Conservation (phyloP, 306 rosid species). For the Cicer arietinum region DNA sequence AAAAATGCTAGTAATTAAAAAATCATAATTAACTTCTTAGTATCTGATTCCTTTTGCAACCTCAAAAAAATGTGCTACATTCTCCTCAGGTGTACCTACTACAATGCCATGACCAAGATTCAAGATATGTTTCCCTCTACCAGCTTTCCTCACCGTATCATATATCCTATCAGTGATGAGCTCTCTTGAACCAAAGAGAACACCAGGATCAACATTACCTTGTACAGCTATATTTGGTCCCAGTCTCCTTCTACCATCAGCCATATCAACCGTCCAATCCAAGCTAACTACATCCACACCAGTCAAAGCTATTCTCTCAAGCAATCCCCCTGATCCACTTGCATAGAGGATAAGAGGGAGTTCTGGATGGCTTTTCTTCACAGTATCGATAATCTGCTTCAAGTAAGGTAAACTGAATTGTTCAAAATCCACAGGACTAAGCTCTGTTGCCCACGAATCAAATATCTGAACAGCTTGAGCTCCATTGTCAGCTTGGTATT, state of each 20-base stretch:
- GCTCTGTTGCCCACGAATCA: constrained; percentile 95
- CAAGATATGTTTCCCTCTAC: constrained; percentile 77
- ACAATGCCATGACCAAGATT: constrained; percentile 69
- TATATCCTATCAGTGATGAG: constrained; percentile 80
- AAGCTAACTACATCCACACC: constrained; percentile 94
- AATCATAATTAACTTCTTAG: constrained; percentile 42
- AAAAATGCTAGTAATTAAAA: constrained; percentile 17
- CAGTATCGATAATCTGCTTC: constrained; percentile 85
- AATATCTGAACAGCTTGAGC: constrained; percentile 98
- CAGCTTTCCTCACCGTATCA: constrained; percentile 86
- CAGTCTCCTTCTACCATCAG: constrained; percentile 84
- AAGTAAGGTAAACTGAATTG: constrained; percentile 94
- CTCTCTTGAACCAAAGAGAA: constrained; percentile 91
- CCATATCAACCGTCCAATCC: constrained; percentile 99
- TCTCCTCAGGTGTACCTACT: constrained; percentile 59
- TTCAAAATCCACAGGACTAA: constrained; percentile 94
- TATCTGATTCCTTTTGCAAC: constrained; percentile 88
- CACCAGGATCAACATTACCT: constrained; percentile 97
- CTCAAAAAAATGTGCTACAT: constrained; percentile 96
- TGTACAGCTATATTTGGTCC: constrained; percentile 89
- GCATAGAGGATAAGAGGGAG: constrained; percentile 95
- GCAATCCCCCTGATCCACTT: constrained; percentile 96
- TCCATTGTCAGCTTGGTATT: constrained; percentile 91
- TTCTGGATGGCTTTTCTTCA: constrained; percentile 78
- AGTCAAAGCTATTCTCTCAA: constrained; percentile 84